A percentile compares a stretch with the other conserved stretches of the same genome.
Evolutionary conservation across 441 rosid genomes (phyloP).

Genomic region (Rhodomyrtus psidioides): DNA sequence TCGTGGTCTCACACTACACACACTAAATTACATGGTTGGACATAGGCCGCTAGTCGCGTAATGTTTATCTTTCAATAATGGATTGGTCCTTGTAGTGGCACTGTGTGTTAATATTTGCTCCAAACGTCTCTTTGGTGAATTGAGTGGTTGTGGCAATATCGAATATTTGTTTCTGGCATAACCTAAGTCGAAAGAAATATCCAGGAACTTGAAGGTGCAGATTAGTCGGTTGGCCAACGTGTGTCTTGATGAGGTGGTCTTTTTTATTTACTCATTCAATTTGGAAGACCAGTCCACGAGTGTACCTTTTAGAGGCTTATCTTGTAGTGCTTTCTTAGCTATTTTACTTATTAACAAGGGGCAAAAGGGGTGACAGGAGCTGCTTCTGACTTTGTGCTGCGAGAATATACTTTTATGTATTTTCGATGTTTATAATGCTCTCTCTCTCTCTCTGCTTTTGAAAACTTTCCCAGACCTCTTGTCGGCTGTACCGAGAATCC

Average conservation of each 20-base stretch:
- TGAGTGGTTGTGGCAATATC: neutral
- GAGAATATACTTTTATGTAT: neutral
- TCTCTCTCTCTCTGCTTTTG: neutral
- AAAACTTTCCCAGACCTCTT: slow-evolving; percentile 49
- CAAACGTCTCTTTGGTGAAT: neutral
- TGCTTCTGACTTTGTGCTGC: neutral
- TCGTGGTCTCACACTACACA: neutral
- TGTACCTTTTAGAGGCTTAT: neutral
- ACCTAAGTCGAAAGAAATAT: neutral
- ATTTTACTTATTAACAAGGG: neutral
- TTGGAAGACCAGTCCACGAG: neutral
- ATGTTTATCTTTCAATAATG: neutral
- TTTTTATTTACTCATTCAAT: neutral
- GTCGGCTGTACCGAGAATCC: slow-evolving; percentile 48
- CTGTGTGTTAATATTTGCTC: neutral
- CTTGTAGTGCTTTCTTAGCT: neutral
- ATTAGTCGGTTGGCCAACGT: neutral
- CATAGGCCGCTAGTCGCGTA: neutral
- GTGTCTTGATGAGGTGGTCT: neutral
- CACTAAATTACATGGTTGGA: neutral
- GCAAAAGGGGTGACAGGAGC: neutral
- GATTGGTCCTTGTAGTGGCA: neutral
- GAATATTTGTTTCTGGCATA: neutral
- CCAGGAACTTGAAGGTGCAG: neutral
- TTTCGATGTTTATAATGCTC: neutral